These are phyloP conservation scores for Candida quercuum DNA, from an alignment of 805 yeast genomes.

Conservation along the genomic window DNA sequence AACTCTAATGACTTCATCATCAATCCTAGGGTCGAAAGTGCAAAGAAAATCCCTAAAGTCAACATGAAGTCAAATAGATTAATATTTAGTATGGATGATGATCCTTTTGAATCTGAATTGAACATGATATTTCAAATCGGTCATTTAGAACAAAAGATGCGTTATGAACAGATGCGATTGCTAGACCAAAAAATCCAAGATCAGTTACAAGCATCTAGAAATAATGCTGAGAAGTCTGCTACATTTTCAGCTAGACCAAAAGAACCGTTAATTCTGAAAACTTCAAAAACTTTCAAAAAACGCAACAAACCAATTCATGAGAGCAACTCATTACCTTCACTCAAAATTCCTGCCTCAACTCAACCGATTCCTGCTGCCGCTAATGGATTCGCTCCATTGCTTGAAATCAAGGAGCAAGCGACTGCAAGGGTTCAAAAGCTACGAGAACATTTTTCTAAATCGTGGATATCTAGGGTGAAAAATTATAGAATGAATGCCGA, in stretches of 20 bases:
- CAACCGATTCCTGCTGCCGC: not conserved
- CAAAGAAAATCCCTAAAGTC: slow-evolving; percentile 50
- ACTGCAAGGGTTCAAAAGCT: slow-evolving; percentile 21
- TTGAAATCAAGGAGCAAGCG: not conserved
- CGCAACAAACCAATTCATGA: not conserved
- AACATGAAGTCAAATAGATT: slow-evolving; percentile 50
- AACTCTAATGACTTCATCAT: slow-evolving; percentile 33
- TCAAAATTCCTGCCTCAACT: not conserved
- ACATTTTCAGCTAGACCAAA: not conserved
- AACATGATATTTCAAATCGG: slow-evolving; percentile 64
- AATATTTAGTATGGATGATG: slow-evolving; percentile 72
- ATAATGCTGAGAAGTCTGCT: not conserved
- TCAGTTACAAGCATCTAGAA: slow-evolving; percentile 8
- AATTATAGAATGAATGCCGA: slow-evolving; percentile 37
- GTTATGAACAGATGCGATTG: slow-evolving; percentile 45
- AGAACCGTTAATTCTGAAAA: not conserved
- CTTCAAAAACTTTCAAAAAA: slow-evolving; percentile 2
- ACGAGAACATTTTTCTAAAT: slow-evolving; percentile 43
- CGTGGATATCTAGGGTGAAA: slow-evolving; percentile 69
- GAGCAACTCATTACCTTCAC: not conserved
- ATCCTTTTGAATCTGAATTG: slow-evolving; percentile 80
- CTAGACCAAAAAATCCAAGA: slow-evolving; percentile 30
- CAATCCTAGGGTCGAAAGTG: slow-evolving; percentile 33
- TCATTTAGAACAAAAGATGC: slow-evolving; percentile 51
- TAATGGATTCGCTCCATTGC: not conserved